Percentiles rank a stretch among this genome's conserved stretches.
Evolutionary conservation across 768 basidiomycete genomes (phyloP).

Genomic region (Boletus vermiculosoides): DNA sequence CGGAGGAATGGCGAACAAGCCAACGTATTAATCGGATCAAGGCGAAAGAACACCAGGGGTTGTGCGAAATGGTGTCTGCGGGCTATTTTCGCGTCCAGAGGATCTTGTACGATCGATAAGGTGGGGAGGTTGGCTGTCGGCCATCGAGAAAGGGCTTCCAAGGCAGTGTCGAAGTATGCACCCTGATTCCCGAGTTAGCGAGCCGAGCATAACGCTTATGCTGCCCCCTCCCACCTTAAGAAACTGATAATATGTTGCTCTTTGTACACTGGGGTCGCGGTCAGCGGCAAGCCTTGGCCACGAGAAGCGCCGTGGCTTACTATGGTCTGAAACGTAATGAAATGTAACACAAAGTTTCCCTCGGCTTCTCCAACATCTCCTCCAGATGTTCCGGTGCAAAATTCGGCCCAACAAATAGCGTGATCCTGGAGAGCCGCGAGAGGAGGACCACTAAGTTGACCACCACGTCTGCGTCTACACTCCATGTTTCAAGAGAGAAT

Average conservation of each 20-base stretch:
- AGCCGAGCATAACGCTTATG: background rate
- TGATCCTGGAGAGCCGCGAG: slow-evolving; percentile 47
- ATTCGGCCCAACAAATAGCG: slow-evolving; percentile 68
- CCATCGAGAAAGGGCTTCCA: slow-evolving; percentile 66
- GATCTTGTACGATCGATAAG: slow-evolving; percentile 69
- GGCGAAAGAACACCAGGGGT: slow-evolving; percentile 80
- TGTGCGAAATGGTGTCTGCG: slow-evolving; percentile 60
- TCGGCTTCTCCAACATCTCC: slow-evolving; percentile 56
- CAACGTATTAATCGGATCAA: slow-evolving; percentile 56
- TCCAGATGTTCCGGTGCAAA: slow-evolving; percentile 83
- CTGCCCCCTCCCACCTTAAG: slow-evolving; percentile 48
- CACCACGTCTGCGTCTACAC: slow-evolving; percentile 70
- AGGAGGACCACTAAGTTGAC: slow-evolving; percentile 66
- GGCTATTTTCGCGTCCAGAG: slow-evolving; percentile 43
- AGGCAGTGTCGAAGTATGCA: slow-evolving; percentile 76
- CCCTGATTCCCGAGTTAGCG: slow-evolving; percentile 44
- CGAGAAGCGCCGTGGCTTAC: slow-evolving; percentile 41
- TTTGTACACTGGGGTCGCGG: slow-evolving; percentile 49
- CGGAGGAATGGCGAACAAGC: slow-evolving; percentile 42
- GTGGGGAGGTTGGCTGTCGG: slow-evolving; percentile 41
- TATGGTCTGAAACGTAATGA: slow-evolving; percentile 81
- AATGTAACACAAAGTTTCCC: slow-evolving; percentile 47
- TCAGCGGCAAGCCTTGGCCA: slow-evolving; percentile 1
- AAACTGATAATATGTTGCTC: slow-evolving; percentile 80
- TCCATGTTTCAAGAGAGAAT: slow-evolving; percentile 61